A percentile compares a stretch with the other conserved stretches of the same genome.
Evolutionary conservation across 1,284 basidiomycete genomes (phyloP).

Genomic region (Stygiomarasmius scandens): DNA sequence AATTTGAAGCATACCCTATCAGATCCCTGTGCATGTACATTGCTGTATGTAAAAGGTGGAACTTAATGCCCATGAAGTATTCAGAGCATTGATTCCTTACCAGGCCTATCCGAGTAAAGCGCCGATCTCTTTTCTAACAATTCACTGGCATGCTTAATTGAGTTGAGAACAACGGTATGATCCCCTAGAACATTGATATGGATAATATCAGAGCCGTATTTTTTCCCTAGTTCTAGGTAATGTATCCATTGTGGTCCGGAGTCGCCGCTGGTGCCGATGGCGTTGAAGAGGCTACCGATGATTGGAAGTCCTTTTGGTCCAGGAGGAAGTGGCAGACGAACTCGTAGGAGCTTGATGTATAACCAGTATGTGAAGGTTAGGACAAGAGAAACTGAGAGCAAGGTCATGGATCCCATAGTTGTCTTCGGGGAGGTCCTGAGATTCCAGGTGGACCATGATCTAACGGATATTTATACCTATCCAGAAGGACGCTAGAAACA

Average conservation of each 20-base stretch:
- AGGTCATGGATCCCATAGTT: too few species aligned
- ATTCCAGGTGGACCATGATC: too few species aligned
- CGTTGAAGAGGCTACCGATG: slow-evolving; percentile 6
- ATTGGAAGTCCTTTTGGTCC: slow-evolving; percentile 13
- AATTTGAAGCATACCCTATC: slow-evolving; percentile 17
- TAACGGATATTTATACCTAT: too few species aligned
- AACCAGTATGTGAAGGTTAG: not conserved
- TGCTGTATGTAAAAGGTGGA: too few species aligned
- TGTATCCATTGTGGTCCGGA: slow-evolving; percentile 5
- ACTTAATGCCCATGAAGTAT: not conserved
- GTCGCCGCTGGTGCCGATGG: slow-evolving; percentile 1
- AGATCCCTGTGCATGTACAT: slow-evolving; percentile 29
- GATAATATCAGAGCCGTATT: slow-evolving; percentile 8
- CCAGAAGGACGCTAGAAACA: too few species aligned
- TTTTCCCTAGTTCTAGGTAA: not conserved
- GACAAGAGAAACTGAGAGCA: not conserved
- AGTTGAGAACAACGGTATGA: slow-evolving; percentile 25
- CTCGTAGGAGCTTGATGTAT: not conserved
- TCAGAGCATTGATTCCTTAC: slow-evolving; percentile 3
- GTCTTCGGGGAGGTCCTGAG: too few species aligned
- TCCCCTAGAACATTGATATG: slow-evolving; percentile 11
- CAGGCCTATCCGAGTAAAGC: slow-evolving; percentile 24
- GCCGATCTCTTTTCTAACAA: slow-evolving; percentile 24
- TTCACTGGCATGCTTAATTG: slow-evolving; percentile 22
- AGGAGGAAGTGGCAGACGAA: slow-evolving; percentile 5